Percentiles rank a stretch among this genome's conserved stretches.
These are phyloP conservation scores for Leavenworthia alabamica DNA, from an alignment of 345 rosid genomes.

Conservation along the genomic window DNA sequence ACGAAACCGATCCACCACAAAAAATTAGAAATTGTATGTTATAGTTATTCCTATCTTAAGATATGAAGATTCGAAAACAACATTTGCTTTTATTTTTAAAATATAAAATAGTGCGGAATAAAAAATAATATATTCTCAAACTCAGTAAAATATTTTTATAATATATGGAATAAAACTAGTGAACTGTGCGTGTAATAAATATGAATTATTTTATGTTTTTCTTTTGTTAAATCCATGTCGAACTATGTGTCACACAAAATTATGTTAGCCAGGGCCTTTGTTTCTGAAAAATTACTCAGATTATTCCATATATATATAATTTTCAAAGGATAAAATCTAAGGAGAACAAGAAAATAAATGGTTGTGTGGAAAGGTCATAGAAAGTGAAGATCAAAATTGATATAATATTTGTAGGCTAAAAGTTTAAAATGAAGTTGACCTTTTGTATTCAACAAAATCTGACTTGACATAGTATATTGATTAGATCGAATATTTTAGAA, in stretches of 20 bases:
- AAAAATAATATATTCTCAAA: conserved; percentile 10
- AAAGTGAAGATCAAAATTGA: conserved; percentile 20
- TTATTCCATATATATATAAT: background rate
- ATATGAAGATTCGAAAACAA: conserved; percentile 20
- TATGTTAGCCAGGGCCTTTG: background rate
- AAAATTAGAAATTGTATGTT: conserved; percentile 16
- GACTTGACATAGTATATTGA: conserved; percentile 26
- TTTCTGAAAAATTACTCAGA: background rate
- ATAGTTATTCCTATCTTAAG: conserved; percentile 20
- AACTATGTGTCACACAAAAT: background rate
- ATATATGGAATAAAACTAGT: background rate
- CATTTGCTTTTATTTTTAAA: conserved; percentile 8
- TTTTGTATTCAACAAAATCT: conserved; percentile 10
- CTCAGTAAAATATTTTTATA: background rate
- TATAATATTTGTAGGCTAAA: conserved; percentile 12
- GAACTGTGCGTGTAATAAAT: background rate
- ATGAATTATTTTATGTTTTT: background rate
- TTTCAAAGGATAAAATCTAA: background rate
- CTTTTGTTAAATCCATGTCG: background rate
- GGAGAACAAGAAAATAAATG: background rate
- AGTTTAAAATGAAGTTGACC: conserved; percentile 16
- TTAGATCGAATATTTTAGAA: conserved; percentile 27
- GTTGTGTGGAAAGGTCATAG: background rate
- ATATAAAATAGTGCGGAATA: background rate
- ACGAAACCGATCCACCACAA: conserved; percentile 24